phyloP scores from a whole-genome alignment of 2,329 filamentous ascomycete genomes.

The Coniochaeta ligniaria region DNA sequence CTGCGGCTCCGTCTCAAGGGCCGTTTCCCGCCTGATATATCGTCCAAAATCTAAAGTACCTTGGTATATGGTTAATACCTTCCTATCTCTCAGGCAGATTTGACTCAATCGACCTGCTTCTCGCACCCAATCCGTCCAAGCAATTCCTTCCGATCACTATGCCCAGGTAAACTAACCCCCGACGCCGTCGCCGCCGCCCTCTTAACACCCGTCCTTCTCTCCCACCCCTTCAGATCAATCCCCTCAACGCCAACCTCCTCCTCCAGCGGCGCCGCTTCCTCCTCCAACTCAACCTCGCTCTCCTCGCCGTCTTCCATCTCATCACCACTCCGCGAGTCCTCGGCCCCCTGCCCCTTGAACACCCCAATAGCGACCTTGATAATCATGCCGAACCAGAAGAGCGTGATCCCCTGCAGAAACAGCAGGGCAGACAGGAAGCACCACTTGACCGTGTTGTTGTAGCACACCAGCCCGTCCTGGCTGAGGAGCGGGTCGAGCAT shows the following conservation, averaged over 20 bases:
- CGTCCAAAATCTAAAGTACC: no score
- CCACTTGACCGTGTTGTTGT: constrained; percentile 66
- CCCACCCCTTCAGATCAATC: constrained; percentile 59
- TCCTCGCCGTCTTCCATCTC: constrained; percentile 63
- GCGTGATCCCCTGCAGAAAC: constrained; percentile 69
- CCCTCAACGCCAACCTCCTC: constrained; percentile 70
- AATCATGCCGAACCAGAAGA: constrained; percentile 87
- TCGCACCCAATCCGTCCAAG: constrained; percentile 78
- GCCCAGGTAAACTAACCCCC: constrained; percentile 60
- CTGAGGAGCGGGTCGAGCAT: constrained; percentile 68
- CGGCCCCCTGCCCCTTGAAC: constrained; percentile 66
- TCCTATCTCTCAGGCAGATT: no score
- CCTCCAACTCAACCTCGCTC: constrained; percentile 20
- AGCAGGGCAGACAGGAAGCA: constrained; percentile 72
- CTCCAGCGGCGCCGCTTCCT: constrained; percentile 51
- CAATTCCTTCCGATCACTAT: constrained; percentile 73
- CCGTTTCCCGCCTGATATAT: no score
- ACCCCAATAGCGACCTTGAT: constrained; percentile 75
- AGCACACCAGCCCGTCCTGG: constrained; percentile 70
- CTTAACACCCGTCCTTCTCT: constrained; percentile 47
- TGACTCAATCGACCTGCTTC: constrained; percentile 53
- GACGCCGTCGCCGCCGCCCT: constrained; percentile 43
- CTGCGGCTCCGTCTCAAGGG: background rate
- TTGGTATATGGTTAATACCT: no score
- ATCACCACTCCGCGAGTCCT: constrained; percentile 83